Percentiles rank a stretch among this genome's conserved stretches.
These are phyloP conservation scores for Asterophora parasitica DNA, from an alignment of 768 basidiomycete genomes.

Conservation along the genomic window DNA sequence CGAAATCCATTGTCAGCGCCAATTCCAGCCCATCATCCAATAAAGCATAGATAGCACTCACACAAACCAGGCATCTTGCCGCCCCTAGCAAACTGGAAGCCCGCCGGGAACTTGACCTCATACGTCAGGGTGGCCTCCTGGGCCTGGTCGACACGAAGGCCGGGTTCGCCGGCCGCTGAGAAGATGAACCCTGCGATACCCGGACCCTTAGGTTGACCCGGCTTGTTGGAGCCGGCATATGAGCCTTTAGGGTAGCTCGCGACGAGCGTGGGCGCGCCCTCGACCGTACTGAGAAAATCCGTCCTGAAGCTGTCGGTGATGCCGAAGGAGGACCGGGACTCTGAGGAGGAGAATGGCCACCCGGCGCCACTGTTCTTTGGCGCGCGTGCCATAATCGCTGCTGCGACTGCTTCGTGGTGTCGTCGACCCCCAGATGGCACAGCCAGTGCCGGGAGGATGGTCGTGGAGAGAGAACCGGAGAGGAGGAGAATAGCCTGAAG, in stretches of 20 bases:
- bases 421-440: conserved; percentile 6
- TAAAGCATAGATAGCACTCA: conserved; percentile 27
- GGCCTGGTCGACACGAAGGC: conserved; percentile 48
- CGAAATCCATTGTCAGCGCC: neutral
- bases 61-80: conserved; percentile 72
- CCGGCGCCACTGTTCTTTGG: neutral
- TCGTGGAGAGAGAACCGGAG: conserved; percentile 3
- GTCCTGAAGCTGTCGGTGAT: conserved; percentile 6
- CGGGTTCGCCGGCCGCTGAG: conserved; percentile 53
- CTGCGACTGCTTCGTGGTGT: neutral
- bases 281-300: neutral
- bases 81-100: conserved; percentile 57
- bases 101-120: conserved; percentile 54
- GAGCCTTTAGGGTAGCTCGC: conserved; percentile 11
- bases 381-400: neutral
- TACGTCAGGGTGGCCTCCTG: conserved; percentile 62
- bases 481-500: neutral
- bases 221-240: conserved; percentile 3
- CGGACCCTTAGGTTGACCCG: neutral
- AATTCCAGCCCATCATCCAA: neutral
- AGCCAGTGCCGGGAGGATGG: conserved; percentile 4
- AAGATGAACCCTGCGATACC: conserved; percentile 27
- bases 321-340: conserved; percentile 4
- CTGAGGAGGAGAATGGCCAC: conserved; percentile 5
- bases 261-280: neutral